Base-by-base conservation (phyloP, 805 yeast genomes). In the Candida namnaoensis region DNA sequence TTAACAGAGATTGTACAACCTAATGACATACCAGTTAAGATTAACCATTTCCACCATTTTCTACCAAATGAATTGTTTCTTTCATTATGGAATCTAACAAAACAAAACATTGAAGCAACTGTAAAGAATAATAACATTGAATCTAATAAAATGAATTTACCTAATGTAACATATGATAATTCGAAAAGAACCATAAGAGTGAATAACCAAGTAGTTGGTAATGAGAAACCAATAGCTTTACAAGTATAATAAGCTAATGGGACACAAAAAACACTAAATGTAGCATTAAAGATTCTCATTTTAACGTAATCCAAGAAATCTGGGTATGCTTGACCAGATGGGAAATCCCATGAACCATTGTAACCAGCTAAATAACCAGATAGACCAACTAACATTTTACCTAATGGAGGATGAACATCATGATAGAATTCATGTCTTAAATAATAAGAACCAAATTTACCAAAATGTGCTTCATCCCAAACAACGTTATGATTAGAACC, bases 381-480 rank as follows among this genome's bases (percentile, higher is more conserved):
- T 35, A 87, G 69, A 0, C 95, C 98, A 44, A 88, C 86, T 45
- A 93, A 71, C 83, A 91, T 82, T 63, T 91, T 91, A 23, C 97
- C 98, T 53, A 91, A 68, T 2, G 99, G 99, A 38, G 99, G 99
- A 64, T 91, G 99, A 32, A 91, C 96, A 63, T 91, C 99, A 59
- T 87, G 95, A 62, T 90, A 91, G 59, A 85, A 88, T 54, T 87
- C 95, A 51, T 87, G 93, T 52, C 76, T 80, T 47, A 91, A 69
- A 62, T 91, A 91, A 60, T 87, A 82, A 11, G 96, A 82, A 30
- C 97, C 98, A 60, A 91, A 91, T 61, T 91, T 93, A 40, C 97
- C 99, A 62, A 91, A 91, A 67, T 90, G 96, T 35, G 96, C 97
- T 60, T 88, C 97, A 65, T 88, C 97, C 97, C 97, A 90, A 38